Evolutionary conservation across 352 stramenopile genomes (phyloP).

Genomic region (Pythium graminicola): DNA sequence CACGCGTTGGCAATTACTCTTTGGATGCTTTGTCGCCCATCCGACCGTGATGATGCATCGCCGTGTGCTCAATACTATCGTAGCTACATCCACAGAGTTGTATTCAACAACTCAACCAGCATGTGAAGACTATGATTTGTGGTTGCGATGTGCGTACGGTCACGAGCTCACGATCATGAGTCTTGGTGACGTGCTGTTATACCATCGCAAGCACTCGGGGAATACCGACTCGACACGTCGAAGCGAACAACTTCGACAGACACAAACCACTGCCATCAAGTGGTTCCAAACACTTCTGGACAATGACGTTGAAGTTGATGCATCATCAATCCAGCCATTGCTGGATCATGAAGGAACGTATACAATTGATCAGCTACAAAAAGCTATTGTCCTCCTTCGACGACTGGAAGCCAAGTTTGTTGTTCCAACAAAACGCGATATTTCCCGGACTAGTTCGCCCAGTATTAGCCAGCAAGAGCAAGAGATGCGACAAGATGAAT

Average conservation of each 20-base stretch:
- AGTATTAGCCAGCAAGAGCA: conserved; percentile 21
- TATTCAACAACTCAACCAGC: conserved; percentile 36
- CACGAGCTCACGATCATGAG: conserved; percentile 40
- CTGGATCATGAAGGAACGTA: conserved; percentile 21
- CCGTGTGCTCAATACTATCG: conserved; percentile 29
- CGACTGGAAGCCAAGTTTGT: conserved; percentile 22
- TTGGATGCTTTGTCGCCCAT: conserved; percentile 71
- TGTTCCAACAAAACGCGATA: conserved; percentile 13
- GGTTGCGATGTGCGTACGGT: conserved; percentile 45
- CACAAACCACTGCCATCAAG: conserved; percentile 26
- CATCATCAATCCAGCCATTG: conserved; percentile 16
- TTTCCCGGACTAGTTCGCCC: conserved; percentile 15
- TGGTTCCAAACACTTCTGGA: conserved; percentile 20
- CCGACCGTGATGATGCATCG: conserved; percentile 75
- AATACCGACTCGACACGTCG: conserved; percentile 21
- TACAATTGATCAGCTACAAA: conserved; percentile 18
- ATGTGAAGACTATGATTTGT: conserved; percentile 82
- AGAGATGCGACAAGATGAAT: conserved; percentile 21
- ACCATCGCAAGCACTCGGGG: conserved; percentile 36
- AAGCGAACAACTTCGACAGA: conserved; percentile 36
- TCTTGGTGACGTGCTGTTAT: conserved; percentile 45
- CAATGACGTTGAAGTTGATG: conserved; percentile 7
- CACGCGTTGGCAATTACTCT: conserved; percentile 67
- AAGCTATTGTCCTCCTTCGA: conserved; percentile 23
- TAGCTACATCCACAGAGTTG: conserved; percentile 19